A percentile compares a stretch with the other conserved stretches of the same genome.
Evolutionary conservation across 768 basidiomycete genomes (phyloP).

Genomic region (Boletus tomentosulus): DNA sequence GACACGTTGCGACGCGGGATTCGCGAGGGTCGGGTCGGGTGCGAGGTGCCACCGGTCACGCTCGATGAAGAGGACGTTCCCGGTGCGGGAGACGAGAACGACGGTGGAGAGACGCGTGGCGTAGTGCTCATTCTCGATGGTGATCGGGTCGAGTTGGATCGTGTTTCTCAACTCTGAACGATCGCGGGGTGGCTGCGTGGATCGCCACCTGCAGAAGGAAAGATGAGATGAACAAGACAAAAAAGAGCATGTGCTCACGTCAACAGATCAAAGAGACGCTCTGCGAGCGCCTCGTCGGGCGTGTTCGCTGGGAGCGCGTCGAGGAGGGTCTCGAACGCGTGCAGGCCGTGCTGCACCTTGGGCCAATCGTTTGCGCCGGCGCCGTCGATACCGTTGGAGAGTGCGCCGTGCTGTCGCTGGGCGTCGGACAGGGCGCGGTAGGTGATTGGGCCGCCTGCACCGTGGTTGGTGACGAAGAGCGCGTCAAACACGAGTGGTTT

Average conservation of each 20-base stretch:
- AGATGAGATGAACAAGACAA: too few relatives aligned
- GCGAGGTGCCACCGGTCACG: slow-evolving; percentile 59
- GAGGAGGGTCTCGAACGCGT: slow-evolving; percentile 43
- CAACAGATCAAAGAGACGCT: slow-evolving; percentile 60
- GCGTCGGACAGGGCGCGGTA: slow-evolving; percentile 47
- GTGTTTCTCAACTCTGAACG: slow-evolving; percentile 57
- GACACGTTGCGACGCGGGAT: slow-evolving; percentile 43
- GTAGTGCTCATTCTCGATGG: slow-evolving; percentile 34
- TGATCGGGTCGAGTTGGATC: slow-evolving; percentile 58
- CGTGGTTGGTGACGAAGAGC: slow-evolving; percentile 63
- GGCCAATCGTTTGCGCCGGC: slow-evolving; percentile 61
- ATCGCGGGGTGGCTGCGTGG: slow-evolving; percentile 39
- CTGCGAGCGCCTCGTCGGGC: slow-evolving; percentile 51
- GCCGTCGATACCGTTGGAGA: slow-evolving; percentile 79
- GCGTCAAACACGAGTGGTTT: slow-evolving; percentile 44
- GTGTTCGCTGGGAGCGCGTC: slow-evolving; percentile 32
- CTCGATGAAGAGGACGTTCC: slow-evolving; percentile 65
- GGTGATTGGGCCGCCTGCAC: slow-evolving; percentile 58
- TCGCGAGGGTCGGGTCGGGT: slow-evolving; percentile 32
- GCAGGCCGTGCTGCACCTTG: slow-evolving; percentile 61
- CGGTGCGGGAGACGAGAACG: slow-evolving; percentile 57
- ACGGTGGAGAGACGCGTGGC: slow-evolving; percentile 75
- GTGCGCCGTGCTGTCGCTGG: slow-evolving; percentile 51
- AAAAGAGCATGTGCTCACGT: slow-evolving; percentile 46
- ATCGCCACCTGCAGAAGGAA: slow-evolving; percentile 20